phyloP scores from a whole-genome alignment of 176 grass and related monocot genomes.

The Lolium perenne region DNA sequence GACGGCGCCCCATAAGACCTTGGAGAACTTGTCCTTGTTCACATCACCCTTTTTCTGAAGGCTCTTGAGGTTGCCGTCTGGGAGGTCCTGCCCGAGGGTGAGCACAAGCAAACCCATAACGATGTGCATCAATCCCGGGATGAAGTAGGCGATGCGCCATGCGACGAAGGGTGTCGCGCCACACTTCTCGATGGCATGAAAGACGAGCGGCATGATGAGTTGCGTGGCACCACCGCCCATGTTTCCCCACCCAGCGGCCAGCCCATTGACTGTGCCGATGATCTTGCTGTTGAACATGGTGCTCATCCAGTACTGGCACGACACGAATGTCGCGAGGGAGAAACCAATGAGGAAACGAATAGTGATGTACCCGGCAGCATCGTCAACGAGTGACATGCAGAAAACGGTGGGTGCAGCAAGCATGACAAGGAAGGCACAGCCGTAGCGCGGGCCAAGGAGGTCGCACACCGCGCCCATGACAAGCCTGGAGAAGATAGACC shows the following conservation, averaged over 20 bases:
- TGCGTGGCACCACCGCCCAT: conserved; percentile 93
- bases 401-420: conserved; percentile 71
- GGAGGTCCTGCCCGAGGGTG: conserved; percentile 78
- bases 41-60: conserved; percentile 72
- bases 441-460: conserved; percentile 66
- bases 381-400: conserved; percentile 70
- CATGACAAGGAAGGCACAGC: conserved; percentile 80
- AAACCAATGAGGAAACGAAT: conserved; percentile 84
- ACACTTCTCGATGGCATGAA: conserved; percentile 62
- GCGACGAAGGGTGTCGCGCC: conserved; percentile 66
- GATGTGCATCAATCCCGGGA: conserved; percentile 66
- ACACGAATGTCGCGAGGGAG: conserved; percentile 83
- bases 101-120: conserved; percentile 77
- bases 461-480: conserved; percentile 79
- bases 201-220: conserved; percentile 88
- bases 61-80: conserved; percentile 74
- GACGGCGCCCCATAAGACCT: neutral
- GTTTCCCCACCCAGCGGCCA: conserved; percentile 79
- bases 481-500: conserved; percentile 78
- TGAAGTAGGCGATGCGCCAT: conserved; percentile 82
- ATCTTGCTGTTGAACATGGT: conserved; percentile 78
- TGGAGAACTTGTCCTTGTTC: conserved; percentile 58
- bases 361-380: conserved; percentile 62
- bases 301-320: conserved; percentile 94
- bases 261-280: conserved; percentile 69